Base-by-base conservation (phyloP, 352 stramenopile species). In the Globisporangium spinosum region DNA sequence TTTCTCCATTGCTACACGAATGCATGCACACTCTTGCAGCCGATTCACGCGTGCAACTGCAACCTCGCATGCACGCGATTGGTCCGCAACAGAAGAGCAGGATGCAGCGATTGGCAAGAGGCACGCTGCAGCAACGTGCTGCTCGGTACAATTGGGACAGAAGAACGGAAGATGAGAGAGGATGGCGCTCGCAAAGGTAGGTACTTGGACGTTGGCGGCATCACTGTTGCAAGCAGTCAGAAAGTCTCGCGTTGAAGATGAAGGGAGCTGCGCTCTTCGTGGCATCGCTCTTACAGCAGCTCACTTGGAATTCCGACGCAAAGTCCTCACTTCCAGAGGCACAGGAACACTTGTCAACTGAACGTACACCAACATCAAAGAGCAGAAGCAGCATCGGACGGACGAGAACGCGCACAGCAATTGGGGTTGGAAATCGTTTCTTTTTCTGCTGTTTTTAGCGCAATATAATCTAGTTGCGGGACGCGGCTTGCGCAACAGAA, bases 381-480 rank as follows among this genome's bases (percentile, higher is more conserved):
- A 49, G n/a, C 15, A n/a, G 15, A 49, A 49, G 40, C 40, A 51
- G 43, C 43, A 45, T 13, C 54, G 0, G 4, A 23, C 5, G 17
- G 2, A 64, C 23, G 15, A 34, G 22, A 54, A 13, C 40, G n/a
- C 20, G 38, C 35, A 22, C 29, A 32, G 13, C 13, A 23, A 5
- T n/a, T n/a, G 29, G 17, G 2, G 7, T 23, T 38, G 23, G 13
- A 64, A 35, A 56, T 27, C 7, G 15, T 56, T 22, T 53, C 20
- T 56, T 40, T 47, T 34, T 35, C 15, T 61, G 17, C 23, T 35
- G 25, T 35, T 55, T 55, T 56, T 43, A 35, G 25, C 40, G 58
- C 56, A 64, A 64, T 64, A 64, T 64, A 64, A 64, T 64, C 58
- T 64, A 64, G 38, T 27, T 23, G 58, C 58, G 27, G 23, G 22